phyloP scores from a whole-genome alignment of 208 protist species.

The Leishmania amazonensis region DNA sequence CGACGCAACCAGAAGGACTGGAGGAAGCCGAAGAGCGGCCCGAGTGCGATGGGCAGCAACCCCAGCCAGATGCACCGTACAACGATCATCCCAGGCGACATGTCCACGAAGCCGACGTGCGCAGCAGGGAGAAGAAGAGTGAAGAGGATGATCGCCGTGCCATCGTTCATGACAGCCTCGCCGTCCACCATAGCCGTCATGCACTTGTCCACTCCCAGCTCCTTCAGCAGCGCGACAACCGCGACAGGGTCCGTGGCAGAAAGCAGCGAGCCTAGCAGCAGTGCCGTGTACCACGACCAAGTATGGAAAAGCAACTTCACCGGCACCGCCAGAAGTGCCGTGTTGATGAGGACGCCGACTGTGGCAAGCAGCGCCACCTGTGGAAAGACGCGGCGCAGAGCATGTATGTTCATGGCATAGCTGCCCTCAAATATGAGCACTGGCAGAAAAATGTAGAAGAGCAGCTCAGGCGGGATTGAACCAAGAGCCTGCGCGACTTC shows the following conservation, averaged over 20 bases:
- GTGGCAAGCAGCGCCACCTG: slow-evolving; percentile 77
- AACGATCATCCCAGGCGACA: slow-evolving; percentile 37
- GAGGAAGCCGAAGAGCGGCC: slow-evolving; percentile 71
- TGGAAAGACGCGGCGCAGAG: slow-evolving; percentile 60
- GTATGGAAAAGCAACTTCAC: slow-evolving; percentile 51
- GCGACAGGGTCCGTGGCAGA: slow-evolving; percentile 92
- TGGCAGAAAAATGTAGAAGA: slow-evolving; percentile 91
- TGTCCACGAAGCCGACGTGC: slow-evolving; percentile 34
- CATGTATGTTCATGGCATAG: slow-evolving; percentile 83
- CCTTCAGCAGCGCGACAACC: slow-evolving; percentile 86
- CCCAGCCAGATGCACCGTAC: slow-evolving; percentile 49
- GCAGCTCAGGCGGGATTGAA: slow-evolving; percentile 73
- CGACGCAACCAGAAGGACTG: slow-evolving; percentile 70
- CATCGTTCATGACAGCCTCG: slow-evolving; percentile 91
- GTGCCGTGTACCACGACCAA: slow-evolving; percentile 72
- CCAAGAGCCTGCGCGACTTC: slow-evolving; percentile 59
- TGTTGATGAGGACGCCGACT: slow-evolving; percentile 80
- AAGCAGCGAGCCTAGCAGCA: slow-evolving; percentile 81
- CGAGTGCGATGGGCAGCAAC: slow-evolving; percentile 62
- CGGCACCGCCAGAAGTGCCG: slow-evolving; percentile 53
- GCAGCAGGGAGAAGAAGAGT: slow-evolving; percentile 76
- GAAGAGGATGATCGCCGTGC: slow-evolving; percentile 90
- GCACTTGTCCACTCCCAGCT: slow-evolving; percentile 72
- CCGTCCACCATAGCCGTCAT: slow-evolving; percentile 87
- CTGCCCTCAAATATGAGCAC: slow-evolving; percentile 91